Evolutionary conservation across 108 stramenopile species (phyloP).

Genomic region (Fragilaria radians): DNA sequence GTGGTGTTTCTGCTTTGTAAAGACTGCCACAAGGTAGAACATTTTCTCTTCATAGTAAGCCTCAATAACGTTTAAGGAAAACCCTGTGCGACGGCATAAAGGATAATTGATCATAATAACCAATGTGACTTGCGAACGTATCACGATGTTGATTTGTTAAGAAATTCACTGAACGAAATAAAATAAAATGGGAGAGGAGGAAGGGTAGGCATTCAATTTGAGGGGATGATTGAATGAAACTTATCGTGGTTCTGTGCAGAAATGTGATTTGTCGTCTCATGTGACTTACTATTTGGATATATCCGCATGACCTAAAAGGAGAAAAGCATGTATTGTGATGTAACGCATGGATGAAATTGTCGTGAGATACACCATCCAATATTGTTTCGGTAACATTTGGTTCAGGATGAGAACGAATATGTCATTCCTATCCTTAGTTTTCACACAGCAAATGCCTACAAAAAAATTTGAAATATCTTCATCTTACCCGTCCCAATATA

Average conservation of each 20-base stretch:
- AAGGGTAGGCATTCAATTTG: background rate
- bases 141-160: slow-evolving; percentile 97
- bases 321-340: too few species aligned
- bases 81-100: slow-evolving; percentile 97
- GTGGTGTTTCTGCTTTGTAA: too few species aligned
- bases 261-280: background rate
- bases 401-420: too few species aligned
- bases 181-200: background rate
- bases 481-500: slow-evolving; percentile 88
- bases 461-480: too few species aligned
- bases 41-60: too few species aligned
- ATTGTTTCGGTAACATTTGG: too few species aligned
- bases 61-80: too few species aligned
- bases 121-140: slow-evolving; percentile 90
- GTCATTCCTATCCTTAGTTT: too few species aligned
- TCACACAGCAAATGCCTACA: too few species aligned
- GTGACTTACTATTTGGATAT: slow-evolving; percentile 73
- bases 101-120: slow-evolving; percentile 91
- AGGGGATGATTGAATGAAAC: background rate
- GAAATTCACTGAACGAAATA: slow-evolving; percentile 70
- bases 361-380: too few species aligned
- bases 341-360: too few species aligned
- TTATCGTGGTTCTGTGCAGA: background rate
- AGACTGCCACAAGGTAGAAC: too few species aligned
- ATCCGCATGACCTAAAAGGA: slow-evolving; percentile 83